A percentile compares a stretch with the other conserved stretches of the same genome.
These are phyloP conservation scores for Pharus latifolius DNA, from an alignment of 176 grass and related monocot species.

Conservation along the genomic window DNA sequence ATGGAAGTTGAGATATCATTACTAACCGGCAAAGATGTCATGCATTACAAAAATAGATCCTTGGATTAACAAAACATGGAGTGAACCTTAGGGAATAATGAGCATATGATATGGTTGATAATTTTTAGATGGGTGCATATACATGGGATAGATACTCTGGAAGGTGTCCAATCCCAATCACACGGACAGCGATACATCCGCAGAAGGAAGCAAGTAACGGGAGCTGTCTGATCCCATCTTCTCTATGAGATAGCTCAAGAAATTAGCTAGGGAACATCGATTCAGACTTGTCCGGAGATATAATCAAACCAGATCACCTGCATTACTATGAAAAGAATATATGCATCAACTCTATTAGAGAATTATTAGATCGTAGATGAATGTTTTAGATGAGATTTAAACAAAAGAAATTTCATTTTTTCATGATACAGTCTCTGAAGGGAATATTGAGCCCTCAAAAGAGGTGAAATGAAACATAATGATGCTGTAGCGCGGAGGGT, in stretches of 20 bases:
- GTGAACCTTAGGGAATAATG: constrained; percentile 10
- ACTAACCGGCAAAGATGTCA: constrained; percentile 6
- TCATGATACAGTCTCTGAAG: too few species aligned
- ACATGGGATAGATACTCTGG: neutral
- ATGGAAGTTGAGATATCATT: neutral
- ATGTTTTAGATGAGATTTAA: too few species aligned
- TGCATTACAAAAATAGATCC: neutral
- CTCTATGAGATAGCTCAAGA: constrained; percentile 3
- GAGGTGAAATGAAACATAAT: too few species aligned
- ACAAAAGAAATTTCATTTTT: too few species aligned
- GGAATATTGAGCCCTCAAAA: too few species aligned
- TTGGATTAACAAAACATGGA: neutral
- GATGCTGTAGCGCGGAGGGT: too few species aligned
- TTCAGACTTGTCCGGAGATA: constrained; percentile 1
- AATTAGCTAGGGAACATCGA: neutral
- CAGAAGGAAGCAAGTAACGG: neutral
- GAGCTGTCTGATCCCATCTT: neutral
- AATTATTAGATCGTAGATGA: too few species aligned
- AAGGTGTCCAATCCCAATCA: constrained; percentile 51
- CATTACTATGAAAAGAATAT: too few species aligned
- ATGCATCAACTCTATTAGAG: too few species aligned
- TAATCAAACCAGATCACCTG: too few species aligned
- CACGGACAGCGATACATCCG: constrained; percentile 8
- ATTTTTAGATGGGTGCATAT: neutral
- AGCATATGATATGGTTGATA: neutral